These are phyloP conservation scores for Cyberlindnera veronae DNA, from an alignment of 805 yeast genomes.

Conservation along the genomic window DNA sequence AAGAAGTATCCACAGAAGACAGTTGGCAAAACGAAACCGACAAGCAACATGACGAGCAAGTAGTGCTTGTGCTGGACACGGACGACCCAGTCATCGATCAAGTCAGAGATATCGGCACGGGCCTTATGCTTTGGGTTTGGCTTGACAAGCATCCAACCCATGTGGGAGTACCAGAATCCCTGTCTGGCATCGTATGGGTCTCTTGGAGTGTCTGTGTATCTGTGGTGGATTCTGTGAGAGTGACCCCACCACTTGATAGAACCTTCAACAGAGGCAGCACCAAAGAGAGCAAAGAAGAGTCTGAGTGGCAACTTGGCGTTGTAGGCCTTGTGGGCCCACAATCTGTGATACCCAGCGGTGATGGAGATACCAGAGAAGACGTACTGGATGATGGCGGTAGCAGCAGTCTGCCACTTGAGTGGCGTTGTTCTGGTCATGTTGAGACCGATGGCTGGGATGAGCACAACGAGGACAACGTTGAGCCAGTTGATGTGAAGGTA, in stretches of 20 bases:
- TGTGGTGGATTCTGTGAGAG: slow-evolving; percentile 80
- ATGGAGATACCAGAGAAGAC: slow-evolving; percentile 66
- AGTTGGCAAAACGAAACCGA: slow-evolving; percentile 62
- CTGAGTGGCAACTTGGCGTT: slow-evolving; percentile 58
- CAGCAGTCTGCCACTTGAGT: slow-evolving; percentile 34
- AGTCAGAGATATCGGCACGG: slow-evolving; percentile 55
- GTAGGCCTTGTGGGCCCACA: slow-evolving; percentile 78
- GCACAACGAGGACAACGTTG: slow-evolving; percentile 60
- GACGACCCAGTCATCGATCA: slow-evolving; percentile 75
- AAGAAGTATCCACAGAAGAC: slow-evolving; percentile 52
- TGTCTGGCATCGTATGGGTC: slow-evolving; percentile 85
- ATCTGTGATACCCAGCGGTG: slow-evolving; percentile 82
- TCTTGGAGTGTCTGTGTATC: slow-evolving; percentile 78
- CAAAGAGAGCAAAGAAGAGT: slow-evolving; percentile 68
- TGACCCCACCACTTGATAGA: slow-evolving; percentile 90
- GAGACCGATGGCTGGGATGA: slow-evolving; percentile 57
- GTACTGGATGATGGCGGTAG: slow-evolving; percentile 46
- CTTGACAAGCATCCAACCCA: slow-evolving; percentile 82
- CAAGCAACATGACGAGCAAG: slow-evolving; percentile 52
- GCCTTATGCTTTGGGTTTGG: slow-evolving; percentile 83
- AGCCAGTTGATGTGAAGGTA: slow-evolving; percentile 75
- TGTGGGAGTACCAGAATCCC: slow-evolving; percentile 81
- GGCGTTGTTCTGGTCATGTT: slow-evolving; percentile 42
- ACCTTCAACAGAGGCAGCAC: slow-evolving; percentile 82
- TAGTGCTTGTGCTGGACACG: slow-evolving; percentile 81